A percentile compares a stretch with the other conserved stretches of the same genome.
phyloP scores from a whole-genome alignment of 2,329 filamentous ascomycete genomes.

The Stagonosporopsis chrysanthemi region DNA sequence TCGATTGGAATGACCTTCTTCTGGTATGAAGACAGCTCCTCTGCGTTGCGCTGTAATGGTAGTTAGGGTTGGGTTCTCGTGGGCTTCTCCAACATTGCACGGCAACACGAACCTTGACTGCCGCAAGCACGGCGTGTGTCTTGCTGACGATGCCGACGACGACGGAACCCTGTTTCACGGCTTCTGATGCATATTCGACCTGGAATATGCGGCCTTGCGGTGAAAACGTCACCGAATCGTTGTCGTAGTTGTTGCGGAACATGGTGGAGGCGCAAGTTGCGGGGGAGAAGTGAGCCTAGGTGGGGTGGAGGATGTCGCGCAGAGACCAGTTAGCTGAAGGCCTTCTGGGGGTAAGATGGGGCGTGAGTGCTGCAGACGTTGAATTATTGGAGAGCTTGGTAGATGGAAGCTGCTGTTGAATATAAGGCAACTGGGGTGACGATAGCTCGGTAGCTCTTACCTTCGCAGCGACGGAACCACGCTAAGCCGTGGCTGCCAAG shows the following conservation, averaged over 20 bases:
- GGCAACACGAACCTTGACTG: constrained; percentile 77
- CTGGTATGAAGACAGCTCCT: constrained; percentile 99
- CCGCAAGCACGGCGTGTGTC: constrained; percentile 94
- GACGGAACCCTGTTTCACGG: constrained; percentile 98
- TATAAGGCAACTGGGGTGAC: constrained; percentile 39
- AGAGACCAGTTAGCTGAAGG: neutral
- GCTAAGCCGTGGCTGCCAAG: constrained; percentile 25
- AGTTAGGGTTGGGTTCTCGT: constrained; percentile 19
- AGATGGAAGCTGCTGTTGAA: constrained; percentile 24
- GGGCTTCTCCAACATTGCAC: neutral
- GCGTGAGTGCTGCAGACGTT: neutral
- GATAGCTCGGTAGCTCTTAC: constrained; percentile 32
- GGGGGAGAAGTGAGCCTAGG: constrained; percentile 13
- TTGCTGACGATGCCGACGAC: constrained; percentile 98
- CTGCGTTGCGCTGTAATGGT: constrained; percentile 83
- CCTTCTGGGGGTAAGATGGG: neutral
- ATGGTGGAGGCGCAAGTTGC: constrained; percentile 63
- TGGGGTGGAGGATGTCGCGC: neutral
- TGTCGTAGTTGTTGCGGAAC: constrained; percentile 99
- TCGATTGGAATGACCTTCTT: constrained; percentile 99
- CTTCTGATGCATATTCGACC: constrained; percentile 98
- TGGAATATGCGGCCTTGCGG: constrained; percentile 99
- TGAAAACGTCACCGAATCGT: constrained; percentile 99
- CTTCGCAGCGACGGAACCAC: constrained; percentile 28
- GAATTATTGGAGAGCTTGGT: constrained; percentile 9